Base-by-base conservation (phyloP, 1,284 basidiomycete genomes). In the Caloboletus inedulis region DNA sequence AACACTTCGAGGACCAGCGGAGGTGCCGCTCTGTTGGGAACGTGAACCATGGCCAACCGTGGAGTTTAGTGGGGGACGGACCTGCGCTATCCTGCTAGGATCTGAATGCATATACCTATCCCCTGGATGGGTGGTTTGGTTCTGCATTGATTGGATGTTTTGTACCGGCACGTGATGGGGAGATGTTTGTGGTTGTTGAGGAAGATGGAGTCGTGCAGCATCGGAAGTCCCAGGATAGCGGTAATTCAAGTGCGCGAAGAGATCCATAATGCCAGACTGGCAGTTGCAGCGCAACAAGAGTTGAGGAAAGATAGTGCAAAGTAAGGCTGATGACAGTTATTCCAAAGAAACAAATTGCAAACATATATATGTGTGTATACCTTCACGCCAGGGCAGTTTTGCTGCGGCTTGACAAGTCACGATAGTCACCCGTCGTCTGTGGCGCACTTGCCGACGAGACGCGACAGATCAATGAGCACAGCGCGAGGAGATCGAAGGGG, bases 291-390 rank as follows among this genome's bases (percentile, higher is more conserved):
- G 30, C 33, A 18, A 36, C 30, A 39, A 44, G 34, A 29, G 19
- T 18, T 29, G 50, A 47, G 29, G 34, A 36, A 30, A 37, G 13
- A n/a, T 14, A 31, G 18, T 3, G n/a, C 16, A 18, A 47, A 36
- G 48, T 10, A 40, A 49, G 30, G 19, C 43, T 54, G 47, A 40
- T 2, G 46, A 35, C 9, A 3, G 52, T 52, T 27, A 48, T 12
- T 43, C 30, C 23, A 47, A 39, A 43, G 53, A 35, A 55, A 41
- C 13, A 16, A 2, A 33, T 3, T 10, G 36, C 8, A 27, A 31
- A 31, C 4, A 10, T 49, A 63, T 48, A 54, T 61, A 64, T 51
- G 25, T 27, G 25, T 27, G 25, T 27, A 54, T 59, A 64, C 63
- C 57, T 60, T 47, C 14, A 43, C 29, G 42, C 30, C 41, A 49